Evolutionary conservation across 2,329 filamentous ascomycete species (phyloP).

Genomic region (Blastomyces gilchristii): DNA sequence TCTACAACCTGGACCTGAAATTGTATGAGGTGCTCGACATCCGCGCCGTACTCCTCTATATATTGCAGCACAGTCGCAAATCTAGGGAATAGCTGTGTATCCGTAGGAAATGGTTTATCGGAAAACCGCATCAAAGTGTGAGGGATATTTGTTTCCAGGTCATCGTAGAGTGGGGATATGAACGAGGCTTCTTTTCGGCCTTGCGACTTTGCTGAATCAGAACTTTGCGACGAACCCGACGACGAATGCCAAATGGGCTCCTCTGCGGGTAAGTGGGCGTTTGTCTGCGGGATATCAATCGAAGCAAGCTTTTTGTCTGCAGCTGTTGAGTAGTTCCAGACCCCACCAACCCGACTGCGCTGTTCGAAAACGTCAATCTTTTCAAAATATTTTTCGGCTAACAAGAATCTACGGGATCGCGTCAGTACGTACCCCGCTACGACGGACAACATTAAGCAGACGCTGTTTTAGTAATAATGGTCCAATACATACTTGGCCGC

Average conservation of each 20-base stretch:
- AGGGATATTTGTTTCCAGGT: conserved; percentile 79
- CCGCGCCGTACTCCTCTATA: conserved; percentile 58
- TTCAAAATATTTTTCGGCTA: conserved; percentile 59
- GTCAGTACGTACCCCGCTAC: neutral
- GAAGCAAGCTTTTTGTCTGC: conserved; percentile 33
- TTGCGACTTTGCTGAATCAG: neutral
- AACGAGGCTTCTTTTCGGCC: conserved; percentile 47
- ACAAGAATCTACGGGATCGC: conserved; percentile 48
- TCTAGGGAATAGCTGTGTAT: conserved; percentile 62
- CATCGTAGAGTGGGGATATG: conserved; percentile 73
- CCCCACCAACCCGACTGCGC: conserved; percentile 62
- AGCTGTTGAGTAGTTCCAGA: conserved; percentile 68
- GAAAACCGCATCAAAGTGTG: conserved; percentile 70
- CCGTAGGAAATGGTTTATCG: conserved; percentile 54
- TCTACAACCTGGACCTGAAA: conserved; percentile 63
- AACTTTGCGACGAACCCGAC: conserved; percentile 14
- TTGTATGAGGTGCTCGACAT: conserved; percentile 55
- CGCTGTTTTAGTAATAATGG: neutral
- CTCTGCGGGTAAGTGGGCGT: conserved; percentile 52
- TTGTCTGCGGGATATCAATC: conserved; percentile 56
- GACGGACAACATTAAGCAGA: neutral
- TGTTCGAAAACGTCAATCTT: conserved; percentile 74
- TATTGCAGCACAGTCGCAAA: conserved; percentile 64
- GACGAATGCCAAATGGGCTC: conserved; percentile 45
- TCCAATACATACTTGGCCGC: conserved; percentile 52